phyloP scores from a whole-genome alignment of 140 eudicot species.

The Cichorium intybus region DNA sequence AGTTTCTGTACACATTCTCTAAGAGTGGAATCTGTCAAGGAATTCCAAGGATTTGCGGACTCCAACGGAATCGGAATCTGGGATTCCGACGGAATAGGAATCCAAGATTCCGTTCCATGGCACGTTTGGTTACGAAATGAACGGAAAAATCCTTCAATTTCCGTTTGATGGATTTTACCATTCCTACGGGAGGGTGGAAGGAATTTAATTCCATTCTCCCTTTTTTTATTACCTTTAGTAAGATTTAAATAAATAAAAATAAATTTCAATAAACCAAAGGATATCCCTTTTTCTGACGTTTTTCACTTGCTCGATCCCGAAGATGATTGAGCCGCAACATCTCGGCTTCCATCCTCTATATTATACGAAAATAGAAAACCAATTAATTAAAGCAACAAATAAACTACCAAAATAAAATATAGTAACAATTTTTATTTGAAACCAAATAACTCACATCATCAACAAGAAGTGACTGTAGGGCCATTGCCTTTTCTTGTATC shows the following conservation, averaged over 20 bases:
- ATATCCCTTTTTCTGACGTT: conserved; percentile 83
- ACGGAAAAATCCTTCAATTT: no score
- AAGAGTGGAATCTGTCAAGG: conserved; percentile 74
- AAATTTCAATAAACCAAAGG: conserved; percentile 41
- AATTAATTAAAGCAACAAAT: conserved; percentile 15
- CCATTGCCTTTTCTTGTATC: conserved; percentile 75
- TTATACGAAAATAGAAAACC: conserved; percentile 12
- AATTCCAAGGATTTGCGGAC: conserved; percentile 11
- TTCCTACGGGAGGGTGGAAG: no score
- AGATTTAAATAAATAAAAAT: background rate
- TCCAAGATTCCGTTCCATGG: background rate
- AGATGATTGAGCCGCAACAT: conserved; percentile 70
- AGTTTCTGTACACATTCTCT: conserved; percentile 79
- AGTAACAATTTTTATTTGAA: conserved; percentile 16
- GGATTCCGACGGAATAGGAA: background rate
- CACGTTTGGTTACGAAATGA: no score
- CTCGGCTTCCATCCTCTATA: conserved; percentile 70
- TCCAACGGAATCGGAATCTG: background rate
- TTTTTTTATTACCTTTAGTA: background rate
- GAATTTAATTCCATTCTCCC: background rate
- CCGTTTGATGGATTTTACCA: no score
- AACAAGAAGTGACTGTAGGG: conserved; percentile 66
- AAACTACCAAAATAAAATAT: conserved; percentile 10
- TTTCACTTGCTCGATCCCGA: conserved; percentile 78
- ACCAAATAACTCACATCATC: conserved; percentile 63